Percentiles rank a stretch among this genome's conserved stretches.
Conservation (phyloP, 2,329 filamentous ascomycete species). For the Fusarium virguliforme region DNA sequence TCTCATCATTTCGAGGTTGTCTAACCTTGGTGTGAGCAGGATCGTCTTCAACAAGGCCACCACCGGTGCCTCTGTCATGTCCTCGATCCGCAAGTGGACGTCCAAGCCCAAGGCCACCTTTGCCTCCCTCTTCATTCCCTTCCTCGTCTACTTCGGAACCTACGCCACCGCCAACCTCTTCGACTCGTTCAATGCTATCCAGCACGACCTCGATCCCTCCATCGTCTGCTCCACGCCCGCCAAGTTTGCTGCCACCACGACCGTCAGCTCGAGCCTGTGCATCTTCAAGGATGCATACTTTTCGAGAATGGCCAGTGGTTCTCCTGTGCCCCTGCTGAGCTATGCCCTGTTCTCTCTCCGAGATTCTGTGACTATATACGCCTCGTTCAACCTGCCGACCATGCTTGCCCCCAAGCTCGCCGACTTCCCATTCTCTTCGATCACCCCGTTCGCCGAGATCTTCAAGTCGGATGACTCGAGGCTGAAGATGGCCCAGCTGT, state of each 20-base stretch:
- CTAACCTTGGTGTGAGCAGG: conserved; percentile 21
- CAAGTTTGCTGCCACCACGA: conserved; percentile 47
- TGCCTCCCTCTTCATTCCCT: conserved; percentile 44
- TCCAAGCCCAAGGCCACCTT: conserved; percentile 44
- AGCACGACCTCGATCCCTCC: conserved; percentile 37
- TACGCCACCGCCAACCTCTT: conserved; percentile 50
- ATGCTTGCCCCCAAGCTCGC: conserved; percentile 47
- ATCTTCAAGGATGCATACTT: conserved; percentile 47
- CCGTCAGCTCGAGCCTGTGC: conserved; percentile 21
- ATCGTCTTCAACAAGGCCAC: conserved; percentile 49
- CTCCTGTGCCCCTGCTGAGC: conserved; percentile 42
- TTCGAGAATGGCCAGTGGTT: conserved; percentile 37
- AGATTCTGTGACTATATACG: conserved; percentile 48
- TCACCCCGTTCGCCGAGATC: conserved; percentile 39
- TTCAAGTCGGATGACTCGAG: conserved; percentile 46
- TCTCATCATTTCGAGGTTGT: conserved; percentile 2
- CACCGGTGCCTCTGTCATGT: conserved; percentile 41
- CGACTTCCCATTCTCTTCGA: conserved; percentile 39
- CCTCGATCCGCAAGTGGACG: conserved; percentile 45
- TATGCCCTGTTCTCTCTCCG: conserved; percentile 45
- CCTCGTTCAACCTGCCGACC: conserved; percentile 48
- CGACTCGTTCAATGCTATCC: conserved; percentile 45
- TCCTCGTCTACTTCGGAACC: conserved; percentile 51
- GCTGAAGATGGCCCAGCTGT: conserved; percentile 45
- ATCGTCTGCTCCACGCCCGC: conserved; percentile 43